phyloP scores from a whole-genome alignment of 2,329 filamentous ascomycete species.

The Rutstroemia sp. region DNA sequence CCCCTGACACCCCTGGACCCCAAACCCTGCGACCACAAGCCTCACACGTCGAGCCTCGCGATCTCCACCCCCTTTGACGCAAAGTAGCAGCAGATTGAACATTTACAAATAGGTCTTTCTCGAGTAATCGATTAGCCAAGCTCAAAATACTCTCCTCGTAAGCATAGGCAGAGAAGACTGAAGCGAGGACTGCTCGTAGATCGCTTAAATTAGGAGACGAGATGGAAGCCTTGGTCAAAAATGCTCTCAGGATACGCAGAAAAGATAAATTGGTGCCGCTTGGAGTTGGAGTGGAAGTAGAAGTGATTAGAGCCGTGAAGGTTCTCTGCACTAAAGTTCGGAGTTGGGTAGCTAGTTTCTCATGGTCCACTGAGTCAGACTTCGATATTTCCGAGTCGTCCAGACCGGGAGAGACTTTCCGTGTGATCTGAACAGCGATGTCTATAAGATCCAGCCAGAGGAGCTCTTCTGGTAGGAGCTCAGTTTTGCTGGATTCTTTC shows the following conservation, averaged over 20 bases:
- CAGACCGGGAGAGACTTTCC: slow-evolving; percentile 52
- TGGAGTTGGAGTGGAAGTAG: slow-evolving; percentile 48
- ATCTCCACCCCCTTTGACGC: slow-evolving; percentile 81
- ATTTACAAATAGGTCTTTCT: slow-evolving; percentile 80
- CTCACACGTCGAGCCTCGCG: slow-evolving; percentile 80
- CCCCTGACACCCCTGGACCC: slow-evolving; percentile 75
- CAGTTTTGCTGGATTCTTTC: slow-evolving; percentile 34
- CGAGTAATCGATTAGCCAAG: slow-evolving; percentile 78
- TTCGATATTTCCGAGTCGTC: slow-evolving; percentile 28
- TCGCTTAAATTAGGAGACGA: slow-evolving; percentile 83
- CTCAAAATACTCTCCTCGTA: slow-evolving; percentile 87
- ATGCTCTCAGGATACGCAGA: slow-evolving; percentile 79
- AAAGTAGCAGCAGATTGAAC: slow-evolving; percentile 68
- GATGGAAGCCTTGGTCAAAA: slow-evolving; percentile 73
- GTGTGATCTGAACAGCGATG: slow-evolving; percentile 54
- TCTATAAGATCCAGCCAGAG: slow-evolving; percentile 58
- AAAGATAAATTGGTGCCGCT: slow-evolving; percentile 61
- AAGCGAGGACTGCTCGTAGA: slow-evolving; percentile 73
- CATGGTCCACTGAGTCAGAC: slow-evolving; percentile 39
- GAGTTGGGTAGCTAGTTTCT: slow-evolving; percentile 58
- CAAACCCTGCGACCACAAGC: slow-evolving; percentile 75
- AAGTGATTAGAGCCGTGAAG: slow-evolving; percentile 77
- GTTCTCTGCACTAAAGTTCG: slow-evolving; percentile 80
- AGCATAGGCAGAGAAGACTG: slow-evolving; percentile 90
- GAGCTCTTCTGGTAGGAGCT: slow-evolving; percentile 45